Evolutionary conservation across 2,329 filamentous ascomycete genomes (phyloP), one percentile per base, ranked within the genome.

Genomic region (Blastomyces gilchristii): DNA sequence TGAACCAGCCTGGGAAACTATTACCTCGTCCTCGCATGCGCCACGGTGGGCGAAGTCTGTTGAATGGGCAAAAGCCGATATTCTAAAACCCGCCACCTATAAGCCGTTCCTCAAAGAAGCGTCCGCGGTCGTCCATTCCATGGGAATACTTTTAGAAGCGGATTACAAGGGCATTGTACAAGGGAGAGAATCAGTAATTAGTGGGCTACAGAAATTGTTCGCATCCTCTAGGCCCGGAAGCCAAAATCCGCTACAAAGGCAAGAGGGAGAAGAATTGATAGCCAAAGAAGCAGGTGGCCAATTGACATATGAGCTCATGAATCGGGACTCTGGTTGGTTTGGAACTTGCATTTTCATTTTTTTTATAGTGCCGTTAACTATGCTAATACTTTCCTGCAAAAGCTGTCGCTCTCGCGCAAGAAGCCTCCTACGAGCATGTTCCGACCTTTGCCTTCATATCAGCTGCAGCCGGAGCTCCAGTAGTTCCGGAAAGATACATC

Each of bases 231-330:
- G 87, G 68, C 69, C 75, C 31, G 80, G 77, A 71, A 83, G 85
- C 63, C 84, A 85, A 62, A 89, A 95, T 73, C 90, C 90, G 1
- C 79, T 95, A 22, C 82, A 87, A 65, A 81, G 83, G 61, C 78
- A 79, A 60, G 75, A 80, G 52, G 84, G 82, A 58, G 83, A 84
- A 65, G 81, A 83, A 65, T 81, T 92, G 68, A 81, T 82, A 68
- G 83, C 87, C 0, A 81, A 85, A 61, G 86, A 89, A 74, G 83
- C 80, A 56, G 85, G 86, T 68, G 86, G 87, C 34, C 89, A 94
- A 76, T 81, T 96, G 70, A 97, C 93, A 22, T 99, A 99, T 79
- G 94, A 97, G 79, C 82, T 91, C 65, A 97, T 99, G 91, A 99
- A 99, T 78, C 85, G 94, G 63, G 93, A 97, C 77, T 83, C 83